Base-by-base conservation (phyloP, 1,139 yeast genomes). In the Taphrina betulina region DNA sequence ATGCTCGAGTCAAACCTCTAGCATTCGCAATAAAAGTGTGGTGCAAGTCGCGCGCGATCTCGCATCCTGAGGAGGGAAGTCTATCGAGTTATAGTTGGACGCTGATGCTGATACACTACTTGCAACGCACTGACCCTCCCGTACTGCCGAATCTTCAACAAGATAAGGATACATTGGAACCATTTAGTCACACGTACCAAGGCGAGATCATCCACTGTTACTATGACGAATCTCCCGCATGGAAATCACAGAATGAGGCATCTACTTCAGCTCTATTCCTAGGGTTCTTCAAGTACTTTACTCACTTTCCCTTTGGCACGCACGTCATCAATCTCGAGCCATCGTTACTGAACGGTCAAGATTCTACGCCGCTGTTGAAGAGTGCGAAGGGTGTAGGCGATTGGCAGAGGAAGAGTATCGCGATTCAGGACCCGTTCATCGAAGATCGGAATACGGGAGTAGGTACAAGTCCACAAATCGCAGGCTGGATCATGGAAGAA, bases 51-150 rank as follows among this genome's bases (percentile, higher is more conserved):
- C 62, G 66, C 17, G 34, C 37, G 22, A 50, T 50, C 54, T 38
- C 46, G 3, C 28, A 29, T 29, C 54, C 54, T n/a, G 37, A 42
- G 14, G 59, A 37, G 29, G 66, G 64, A 10, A 64, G 65, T 12
- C 43, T 64, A 24, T 60, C 65, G 31, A 63, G 65, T 26, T 64
- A 64, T 37, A 62, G 66, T 12, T 63, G 66, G 66, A 60, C 61
- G 2, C 63, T 66, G 50, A 51, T 64, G 59, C 56, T 64, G 44
- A 60, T 64, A 35, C 63, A 63, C 50, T 64, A 60, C 57, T 56
- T 64, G n/a, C 66, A 64, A 42, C 53, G 57, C 14, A 59, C 63
- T 4, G 43, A 38, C 3, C 64, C 65, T 14, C 64, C 66, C 14
- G 43, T 64, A 16, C 53, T 64, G n/a, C 66, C 66, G 23, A 57